Evolutionary conservation across 2,329 filamentous ascomycete species (phyloP).

Genomic region (Talaromyces sp.): DNA sequence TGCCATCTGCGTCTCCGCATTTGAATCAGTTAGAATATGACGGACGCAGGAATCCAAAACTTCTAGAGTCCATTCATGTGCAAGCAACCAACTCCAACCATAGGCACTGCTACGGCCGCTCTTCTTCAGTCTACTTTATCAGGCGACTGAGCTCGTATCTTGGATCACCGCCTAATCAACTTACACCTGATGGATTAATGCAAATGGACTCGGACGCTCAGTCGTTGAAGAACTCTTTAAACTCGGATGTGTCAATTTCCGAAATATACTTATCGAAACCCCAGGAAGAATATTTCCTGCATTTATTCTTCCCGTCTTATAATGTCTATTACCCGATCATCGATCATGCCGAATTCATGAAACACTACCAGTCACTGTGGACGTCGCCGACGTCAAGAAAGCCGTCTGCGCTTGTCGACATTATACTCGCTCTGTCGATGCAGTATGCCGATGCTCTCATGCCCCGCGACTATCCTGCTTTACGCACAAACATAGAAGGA

Average conservation of each 20-base stretch:
- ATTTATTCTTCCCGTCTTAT: conserved; percentile 7
- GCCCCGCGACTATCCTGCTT: neutral
- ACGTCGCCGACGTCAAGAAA: neutral
- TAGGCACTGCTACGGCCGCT: conserved; percentile 8
- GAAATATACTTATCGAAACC: conserved; percentile 5
- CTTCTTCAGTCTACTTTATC: conserved; percentile 12
- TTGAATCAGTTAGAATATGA: neutral
- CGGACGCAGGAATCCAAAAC: neutral
- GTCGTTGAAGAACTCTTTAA: neutral
- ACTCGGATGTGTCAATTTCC: neutral
- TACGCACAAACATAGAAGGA: neutral
- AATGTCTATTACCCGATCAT: conserved; percentile 9
- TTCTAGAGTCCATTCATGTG: conserved; percentile 7
- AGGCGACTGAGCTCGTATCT: conserved; percentile 9
- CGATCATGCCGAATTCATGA: conserved; percentile 2
- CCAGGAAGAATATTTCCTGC: conserved; percentile 13
- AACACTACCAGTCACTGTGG: conserved; percentile 10
- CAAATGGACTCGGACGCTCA: conserved; percentile 1
- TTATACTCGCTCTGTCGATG: conserved; percentile 12
- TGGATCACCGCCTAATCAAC: neutral
- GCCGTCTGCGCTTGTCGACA: conserved; percentile 11
- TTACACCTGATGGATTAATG: conserved; percentile 2
- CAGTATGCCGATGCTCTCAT: conserved; percentile 12
- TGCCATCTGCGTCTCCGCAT: neutral
- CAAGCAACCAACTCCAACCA: neutral